phyloP scores from a whole-genome alignment of 805 yeast species.

The Kazachstania kunashirensis region DNA sequence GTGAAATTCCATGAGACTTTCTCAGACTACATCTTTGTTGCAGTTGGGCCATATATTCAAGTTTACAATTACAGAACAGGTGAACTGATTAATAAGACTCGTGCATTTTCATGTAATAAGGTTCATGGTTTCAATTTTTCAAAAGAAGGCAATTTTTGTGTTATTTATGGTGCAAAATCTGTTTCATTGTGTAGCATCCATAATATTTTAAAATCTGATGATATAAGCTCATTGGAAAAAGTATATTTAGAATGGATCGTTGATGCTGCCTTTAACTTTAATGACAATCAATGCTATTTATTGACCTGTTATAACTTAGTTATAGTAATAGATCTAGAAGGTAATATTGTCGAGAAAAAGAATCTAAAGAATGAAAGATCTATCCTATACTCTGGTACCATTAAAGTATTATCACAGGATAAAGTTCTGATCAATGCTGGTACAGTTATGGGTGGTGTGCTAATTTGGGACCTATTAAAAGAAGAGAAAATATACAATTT shows the following conservation, averaged over 20 bases:
- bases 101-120: slow-evolving; percentile 61
- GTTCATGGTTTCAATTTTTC: slow-evolving; percentile 61
- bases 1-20: slow-evolving; percentile 32
- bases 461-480: slow-evolving; percentile 57
- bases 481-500: slow-evolving; percentile 43
- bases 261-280: slow-evolving; percentile 41
- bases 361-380: slow-evolving; percentile 59
- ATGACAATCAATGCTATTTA: slow-evolving; percentile 35
- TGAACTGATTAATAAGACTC: slow-evolving; percentile 31
- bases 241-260: slow-evolving; percentile 75
- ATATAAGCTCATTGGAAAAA: slow-evolving; percentile 32
- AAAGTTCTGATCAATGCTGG: slow-evolving; percentile 68
- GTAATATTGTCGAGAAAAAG: slow-evolving; percentile 21
- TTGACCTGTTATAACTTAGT: slow-evolving; percentile 72
- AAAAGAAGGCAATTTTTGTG: slow-evolving; percentile 24
- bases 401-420: slow-evolving; percentile 37
- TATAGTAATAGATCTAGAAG: slow-evolving; percentile 25
- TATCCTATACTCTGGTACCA: slow-evolving; percentile 78
- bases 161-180: slow-evolving; percentile 68
- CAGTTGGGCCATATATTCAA: slow-evolving; percentile 61
- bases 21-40: slow-evolving; percentile 39
- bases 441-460: slow-evolving; percentile 82
- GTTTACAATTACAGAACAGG: slow-evolving; percentile 40
- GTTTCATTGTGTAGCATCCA: slow-evolving; percentile 35
- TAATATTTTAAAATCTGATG: slow-evolving; percentile 19